Evolutionary conservation across 768 basidiomycete genomes (phyloP).

Genomic region (Cantharellus anzutake): DNA sequence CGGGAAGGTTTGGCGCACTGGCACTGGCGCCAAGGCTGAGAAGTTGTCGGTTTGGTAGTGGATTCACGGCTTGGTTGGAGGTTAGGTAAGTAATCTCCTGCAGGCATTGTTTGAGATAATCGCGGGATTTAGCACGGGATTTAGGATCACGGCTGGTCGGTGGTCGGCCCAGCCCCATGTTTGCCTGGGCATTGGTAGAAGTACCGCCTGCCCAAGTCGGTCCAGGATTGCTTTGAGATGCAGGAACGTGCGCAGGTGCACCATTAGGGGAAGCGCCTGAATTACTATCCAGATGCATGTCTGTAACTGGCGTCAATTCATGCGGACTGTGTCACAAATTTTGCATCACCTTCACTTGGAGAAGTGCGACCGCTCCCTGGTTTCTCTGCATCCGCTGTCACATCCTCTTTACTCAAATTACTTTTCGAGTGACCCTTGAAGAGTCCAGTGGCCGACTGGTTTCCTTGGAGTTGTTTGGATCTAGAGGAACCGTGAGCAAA

Average conservation of each 20-base stretch:
- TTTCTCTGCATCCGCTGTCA: no score
- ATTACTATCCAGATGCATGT: not conserved
- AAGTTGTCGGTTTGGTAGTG: slow-evolving; percentile 76
- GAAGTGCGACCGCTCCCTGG: no score
- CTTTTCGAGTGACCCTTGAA: no score
- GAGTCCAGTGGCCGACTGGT: no score
- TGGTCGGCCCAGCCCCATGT: slow-evolving; percentile 26
- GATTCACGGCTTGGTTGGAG: slow-evolving; percentile 93
- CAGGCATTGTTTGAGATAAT: slow-evolving; percentile 97
- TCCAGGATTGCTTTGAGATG: slow-evolving; percentile 6
- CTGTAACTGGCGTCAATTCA: not conserved
- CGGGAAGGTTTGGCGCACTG: not conserved
- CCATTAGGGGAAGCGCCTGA: no score
- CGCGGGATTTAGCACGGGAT: slow-evolving; percentile 80
- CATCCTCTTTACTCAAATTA: no score
- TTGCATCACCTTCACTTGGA: no score
- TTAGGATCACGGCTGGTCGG: slow-evolving; percentile 84
- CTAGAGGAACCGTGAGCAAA: slow-evolving; percentile 19
- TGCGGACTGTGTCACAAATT: not conserved
- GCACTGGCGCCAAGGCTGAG: slow-evolving; percentile 4
- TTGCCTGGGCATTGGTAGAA: slow-evolving; percentile 20
- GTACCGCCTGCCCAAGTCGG: slow-evolving; percentile 23
- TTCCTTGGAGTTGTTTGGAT: slow-evolving; percentile 38
- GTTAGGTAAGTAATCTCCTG: slow-evolving; percentile 98
- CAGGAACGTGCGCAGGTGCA: not conserved